Base-by-base conservation (phyloP, 2,329 filamentous ascomycete species). In the Claviceps monticola region DNA sequence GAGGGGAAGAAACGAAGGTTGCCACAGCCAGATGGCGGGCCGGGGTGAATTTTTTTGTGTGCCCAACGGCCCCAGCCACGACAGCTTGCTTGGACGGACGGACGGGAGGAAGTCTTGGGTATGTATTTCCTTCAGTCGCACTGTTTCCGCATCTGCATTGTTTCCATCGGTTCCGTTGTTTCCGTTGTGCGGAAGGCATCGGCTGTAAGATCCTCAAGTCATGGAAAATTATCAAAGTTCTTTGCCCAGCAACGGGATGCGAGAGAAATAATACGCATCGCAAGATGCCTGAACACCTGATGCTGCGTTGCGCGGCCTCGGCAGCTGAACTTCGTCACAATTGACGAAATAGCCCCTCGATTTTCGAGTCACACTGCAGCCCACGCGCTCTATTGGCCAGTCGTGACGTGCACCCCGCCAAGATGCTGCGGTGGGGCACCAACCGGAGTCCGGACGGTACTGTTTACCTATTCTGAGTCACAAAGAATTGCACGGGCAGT, bases 381-480 rank as follows among this genome's bases (percentile, higher is more conserved):
- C 42, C 41, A 46, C 42, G 34, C 41, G 13, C 14, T 7, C 17
- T 29, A 45, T 45, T 45, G 49, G 48, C 44, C 48, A 36, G 21
- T 34, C 14, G 34, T 47, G 17, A 21, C 45, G 37, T 29, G 9
- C 42, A 48, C 51, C 41, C 51, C 51, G 48, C 43, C 45, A 50
- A 45, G 45, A 11, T 48, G 48, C 39, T 29, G 51, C 48, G 52
- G 52, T 53, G 51, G 47, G 51, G 52, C n/a, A 26, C 23, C 48
- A 19, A 19, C 38, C 44, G 34, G 36, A 48, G 17, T 13, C 38
- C 44, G 23, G 36, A 48, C 21, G 17, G 21, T 36, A 39, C 45
- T 48, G 46, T 54, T 34, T 2, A 19, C 19, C 19, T 36, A 45
- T 48, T 48, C 51, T 54, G 52, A 54, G 46, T 54, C 53, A 54